phyloP scores from a whole-genome alignment of 352 stramenopile genomes.

The Globisporangium paroecandrum region DNA sequence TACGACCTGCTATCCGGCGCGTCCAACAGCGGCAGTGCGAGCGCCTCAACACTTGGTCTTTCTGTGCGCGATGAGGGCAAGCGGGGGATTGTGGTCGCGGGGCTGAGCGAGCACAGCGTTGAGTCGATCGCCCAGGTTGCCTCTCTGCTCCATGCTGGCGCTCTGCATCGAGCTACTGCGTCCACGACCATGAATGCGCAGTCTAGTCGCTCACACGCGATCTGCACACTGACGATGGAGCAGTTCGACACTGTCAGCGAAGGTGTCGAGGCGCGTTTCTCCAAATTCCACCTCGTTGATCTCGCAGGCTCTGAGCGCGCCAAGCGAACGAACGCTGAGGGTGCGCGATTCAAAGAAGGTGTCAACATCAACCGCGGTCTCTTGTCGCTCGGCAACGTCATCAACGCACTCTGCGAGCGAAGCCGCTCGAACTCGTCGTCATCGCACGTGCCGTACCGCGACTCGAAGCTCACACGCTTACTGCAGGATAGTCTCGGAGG shows the following conservation, averaged over 20 bases:
- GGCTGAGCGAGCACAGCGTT: conserved; percentile 79
- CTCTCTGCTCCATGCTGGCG: conserved; percentile 43
- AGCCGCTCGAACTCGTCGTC: conserved; percentile 41
- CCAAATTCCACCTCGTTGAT: conserved; percentile 95
- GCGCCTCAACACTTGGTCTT: conserved; percentile 29
- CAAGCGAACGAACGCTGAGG: conserved; percentile 85
- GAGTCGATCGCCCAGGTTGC: conserved; percentile 39
- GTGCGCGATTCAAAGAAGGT: conserved; percentile 89
- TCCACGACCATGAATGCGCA: conserved; percentile 72
- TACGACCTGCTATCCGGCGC: conserved; percentile 84
- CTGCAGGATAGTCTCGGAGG: conserved; percentile 87
- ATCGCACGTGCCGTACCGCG: conserved; percentile 82
- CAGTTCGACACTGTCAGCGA: conserved; percentile 31
- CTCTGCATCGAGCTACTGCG: conserved; percentile 50
- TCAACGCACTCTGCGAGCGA: conserved; percentile 88
- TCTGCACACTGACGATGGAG: conserved; percentile 87
- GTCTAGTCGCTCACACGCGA: conserved; percentile 86
- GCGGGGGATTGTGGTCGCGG: conserved; percentile 86
- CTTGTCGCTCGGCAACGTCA: conserved; percentile 94
- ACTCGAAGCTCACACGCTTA: conserved; percentile 89
- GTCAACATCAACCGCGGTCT: conserved; percentile 94
- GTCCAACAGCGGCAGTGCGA: neutral
- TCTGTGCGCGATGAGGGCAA: conserved; percentile 88
- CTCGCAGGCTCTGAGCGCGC: conserved; percentile 93
- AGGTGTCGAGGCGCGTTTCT: conserved; percentile 42